Base-by-base conservation (phyloP, 306 rosid species). In the Pyrus betulifolia region DNA sequence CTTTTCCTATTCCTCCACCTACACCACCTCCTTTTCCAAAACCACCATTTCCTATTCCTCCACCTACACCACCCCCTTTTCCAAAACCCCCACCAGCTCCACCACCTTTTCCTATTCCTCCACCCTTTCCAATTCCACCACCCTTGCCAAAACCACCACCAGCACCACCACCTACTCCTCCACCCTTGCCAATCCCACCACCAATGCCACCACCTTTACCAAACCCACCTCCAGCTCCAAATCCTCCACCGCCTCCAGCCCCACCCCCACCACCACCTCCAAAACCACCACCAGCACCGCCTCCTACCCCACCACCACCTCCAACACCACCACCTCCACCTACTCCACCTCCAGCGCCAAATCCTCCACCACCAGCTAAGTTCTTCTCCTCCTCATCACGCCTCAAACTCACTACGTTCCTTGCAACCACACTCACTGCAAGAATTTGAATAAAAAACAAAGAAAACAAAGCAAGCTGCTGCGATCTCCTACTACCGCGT, bases 361-460 rank as follows among this genome's bases (percentile, higher is more conserved):
- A 30, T 8, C 82, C 73, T 1, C 58, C 72, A 13, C 89, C 88
- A 35, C 78, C 17, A 13, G 68, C 82, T 57, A 85, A 1, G 31
- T 74, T 33, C 80, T 83, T 85, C 80, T 80, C 66, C 78, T 88
- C 85, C 72, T 81, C 84, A 19, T 82, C 85, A 51, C 73, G 64
- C 71, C 66, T 76, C 59, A 76, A 84, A 66, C 46, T 72, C 51
- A 74, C 87, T 42, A 86, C 88, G 79, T 85, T 73, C 78, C 90
- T 87, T 3, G 96, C 97, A 79, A 71, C 77, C 86, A 89, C 96
- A 84, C 72, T 83, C 83, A 31, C 84, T 30, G 79, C 86, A 76
- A 89, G 64, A 77, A 69, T 83, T 70, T 88, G 79, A 59, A 79
- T 78, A 76, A 92, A 89, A 6, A 93, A 51, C 80, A 91, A 55